These are phyloP conservation scores for Forsythia suspensa DNA, from an alignment of 257 asterid genomes.

Conservation along the genomic window DNA sequence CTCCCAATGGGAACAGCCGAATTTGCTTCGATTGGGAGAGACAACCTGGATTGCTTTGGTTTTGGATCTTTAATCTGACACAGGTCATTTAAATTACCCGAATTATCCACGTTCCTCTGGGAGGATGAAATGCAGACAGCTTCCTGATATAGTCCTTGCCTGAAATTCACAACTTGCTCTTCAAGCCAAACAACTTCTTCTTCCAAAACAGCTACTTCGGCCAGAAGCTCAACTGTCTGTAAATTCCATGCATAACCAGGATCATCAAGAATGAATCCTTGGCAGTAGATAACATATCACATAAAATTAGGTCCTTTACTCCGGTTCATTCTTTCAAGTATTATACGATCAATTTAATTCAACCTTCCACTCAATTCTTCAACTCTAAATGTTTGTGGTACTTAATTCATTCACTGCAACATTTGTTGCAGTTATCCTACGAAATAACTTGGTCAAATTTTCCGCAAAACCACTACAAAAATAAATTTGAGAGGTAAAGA, in stretches of 20 bases:
- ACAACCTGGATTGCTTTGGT: conserved; percentile 47
- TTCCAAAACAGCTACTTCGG: conserved; percentile 97
- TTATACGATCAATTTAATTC: background rate
- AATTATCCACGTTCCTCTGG: conserved; percentile 53
- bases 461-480: background rate
- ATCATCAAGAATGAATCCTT: background rate
- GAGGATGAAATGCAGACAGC: conserved; percentile 75
- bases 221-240: conserved; percentile 92
- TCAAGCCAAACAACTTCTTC: conserved; percentile 96
- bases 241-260: conserved; percentile 8
- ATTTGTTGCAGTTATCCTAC: background rate
- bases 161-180: conserved; percentile 75
- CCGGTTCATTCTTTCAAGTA: background rate
- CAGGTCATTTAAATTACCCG: conserved; percentile 37
- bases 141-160: conserved; percentile 93
- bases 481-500: conserved; percentile 12
- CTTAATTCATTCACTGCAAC: background rate
- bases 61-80: conserved; percentile 38
- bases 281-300: background rate
- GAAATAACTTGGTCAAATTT: background rate
- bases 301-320: background rate
- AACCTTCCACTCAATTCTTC: background rate
- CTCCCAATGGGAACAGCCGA: conserved; percentile 25
- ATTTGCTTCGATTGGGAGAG: conserved; percentile 39
- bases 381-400: background rate